These are phyloP conservation scores for Colletotrichum nymphaeae DNA, from an alignment of 2,329 filamentous ascomycete species.

Conservation along the genomic window DNA sequence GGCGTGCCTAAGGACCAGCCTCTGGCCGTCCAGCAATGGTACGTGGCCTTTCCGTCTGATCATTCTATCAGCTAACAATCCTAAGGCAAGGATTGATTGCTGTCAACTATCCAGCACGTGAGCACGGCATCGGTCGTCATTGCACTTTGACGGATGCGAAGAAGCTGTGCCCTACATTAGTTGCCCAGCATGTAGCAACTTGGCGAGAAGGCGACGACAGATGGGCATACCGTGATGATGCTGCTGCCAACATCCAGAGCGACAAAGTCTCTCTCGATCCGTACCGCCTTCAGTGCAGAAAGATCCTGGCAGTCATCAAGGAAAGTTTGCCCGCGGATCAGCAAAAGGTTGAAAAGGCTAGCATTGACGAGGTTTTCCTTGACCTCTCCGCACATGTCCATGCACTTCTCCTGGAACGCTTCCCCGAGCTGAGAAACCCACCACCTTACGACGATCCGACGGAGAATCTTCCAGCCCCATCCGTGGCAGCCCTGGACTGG, in stretches of 20 bases:
- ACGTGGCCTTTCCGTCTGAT: slow-evolving; percentile 37
- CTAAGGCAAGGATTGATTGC: slow-evolving; percentile 91
- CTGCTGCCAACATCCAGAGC: slow-evolving; percentile 80
- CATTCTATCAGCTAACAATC: neutral
- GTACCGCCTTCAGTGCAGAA: slow-evolving; percentile 86
- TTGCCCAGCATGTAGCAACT: slow-evolving; percentile 92
- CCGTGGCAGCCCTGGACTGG: slow-evolving; percentile 81
- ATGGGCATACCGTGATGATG: slow-evolving; percentile 91
- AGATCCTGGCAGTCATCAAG: slow-evolving; percentile 84
- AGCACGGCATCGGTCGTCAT: slow-evolving; percentile 82
- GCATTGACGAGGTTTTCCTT: slow-evolving; percentile 95
- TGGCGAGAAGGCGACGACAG: slow-evolving; percentile 92
- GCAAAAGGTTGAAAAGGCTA: slow-evolving; percentile 89
- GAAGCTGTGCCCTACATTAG: slow-evolving; percentile 85
- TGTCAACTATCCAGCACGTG: slow-evolving; percentile 92
- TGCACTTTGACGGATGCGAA: slow-evolving; percentile 84
- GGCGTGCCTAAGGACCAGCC: slow-evolving; percentile 80
- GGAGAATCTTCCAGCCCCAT: slow-evolving; percentile 78
- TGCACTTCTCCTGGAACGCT: slow-evolving; percentile 77
- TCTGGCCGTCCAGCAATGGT: slow-evolving; percentile 94
- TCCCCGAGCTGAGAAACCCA: slow-evolving; percentile 75
- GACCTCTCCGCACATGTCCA: slow-evolving; percentile 91
- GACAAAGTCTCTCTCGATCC: slow-evolving; percentile 96
- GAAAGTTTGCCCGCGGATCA: slow-evolving; percentile 72
- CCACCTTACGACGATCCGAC: slow-evolving; percentile 80